Percentiles rank a stretch among this genome's conserved stretches.
Evolutionary conservation across 1,139 yeast species (phyloP).

Genomic region (Kazachstania sp.): DNA sequence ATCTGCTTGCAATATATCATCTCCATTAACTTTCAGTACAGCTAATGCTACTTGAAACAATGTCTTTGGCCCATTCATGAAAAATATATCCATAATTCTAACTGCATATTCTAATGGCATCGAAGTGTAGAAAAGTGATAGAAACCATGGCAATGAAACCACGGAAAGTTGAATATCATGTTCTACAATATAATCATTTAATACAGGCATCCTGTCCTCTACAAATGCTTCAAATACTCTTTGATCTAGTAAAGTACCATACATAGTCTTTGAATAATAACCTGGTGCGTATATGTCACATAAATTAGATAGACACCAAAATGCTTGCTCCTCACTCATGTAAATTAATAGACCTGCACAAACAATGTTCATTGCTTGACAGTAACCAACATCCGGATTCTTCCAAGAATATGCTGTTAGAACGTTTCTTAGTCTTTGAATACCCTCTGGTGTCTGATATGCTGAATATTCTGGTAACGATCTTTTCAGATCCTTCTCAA

Average conservation of each 20-base stretch:
- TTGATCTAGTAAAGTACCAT: conserved; percentile 91
- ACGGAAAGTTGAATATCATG: conserved; percentile 91
- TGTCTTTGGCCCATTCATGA: conserved; percentile 82
- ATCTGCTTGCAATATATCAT: conserved; percentile 62
- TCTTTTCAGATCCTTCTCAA: conserved; percentile 89
- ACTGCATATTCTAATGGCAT: conserved; percentile 95
- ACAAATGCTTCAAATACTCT: conserved; percentile 86
- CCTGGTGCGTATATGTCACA: conserved; percentile 90
- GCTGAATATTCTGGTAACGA: conserved; percentile 95
- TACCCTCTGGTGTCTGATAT: conserved; percentile 80
- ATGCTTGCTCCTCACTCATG: conserved; percentile 96
- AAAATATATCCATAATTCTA: conserved; percentile 83
- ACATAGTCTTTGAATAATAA: conserved; percentile 95
- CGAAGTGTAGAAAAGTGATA: conserved; percentile 79
- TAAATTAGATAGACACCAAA: conserved; percentile 78
- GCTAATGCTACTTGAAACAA: conserved; percentile 92
- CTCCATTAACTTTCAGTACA: conserved; percentile 77
- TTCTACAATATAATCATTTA: conserved; percentile 73
- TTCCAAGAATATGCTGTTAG: conserved; percentile 94
- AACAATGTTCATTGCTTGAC: conserved; percentile 98
- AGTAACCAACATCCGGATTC: conserved; percentile 94
- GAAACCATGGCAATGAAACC: conserved; percentile 93
- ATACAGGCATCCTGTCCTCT: conserved; percentile 77
- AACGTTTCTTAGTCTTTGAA: conserved; percentile 73
- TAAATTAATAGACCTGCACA: conserved; percentile 87